These are phyloP conservation scores for Botryosphaeria dothidea DNA, from an alignment of 2,329 filamentous ascomycete species.

Conservation along the genomic window DNA sequence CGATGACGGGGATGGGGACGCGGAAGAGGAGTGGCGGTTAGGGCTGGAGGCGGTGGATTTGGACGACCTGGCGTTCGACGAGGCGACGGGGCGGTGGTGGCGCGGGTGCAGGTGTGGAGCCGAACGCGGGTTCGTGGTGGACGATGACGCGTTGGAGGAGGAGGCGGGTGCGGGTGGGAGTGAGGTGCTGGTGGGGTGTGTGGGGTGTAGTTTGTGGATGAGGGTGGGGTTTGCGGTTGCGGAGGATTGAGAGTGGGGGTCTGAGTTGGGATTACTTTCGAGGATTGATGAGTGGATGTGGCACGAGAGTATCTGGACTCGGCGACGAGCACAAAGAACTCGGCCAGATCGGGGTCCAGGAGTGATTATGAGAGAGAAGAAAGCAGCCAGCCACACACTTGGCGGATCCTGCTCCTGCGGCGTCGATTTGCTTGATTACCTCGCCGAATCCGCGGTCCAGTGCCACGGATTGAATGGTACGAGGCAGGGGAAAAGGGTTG, in stretches of 20 bases:
- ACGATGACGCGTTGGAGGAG: conserved; percentile 55
- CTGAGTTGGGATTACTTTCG: no score
- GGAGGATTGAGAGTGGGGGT: conserved; percentile 27
- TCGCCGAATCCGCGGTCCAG: no score
- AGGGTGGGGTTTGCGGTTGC: conserved; percentile 60
- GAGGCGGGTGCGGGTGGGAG: conserved; percentile 40
- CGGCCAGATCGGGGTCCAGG: no score
- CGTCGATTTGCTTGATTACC: no score
- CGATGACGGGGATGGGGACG: conserved; percentile 3
- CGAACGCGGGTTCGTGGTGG: conserved; percentile 55
- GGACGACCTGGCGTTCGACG: conserved; percentile 35
- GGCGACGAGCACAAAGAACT: no score
- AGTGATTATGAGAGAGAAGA: no score
- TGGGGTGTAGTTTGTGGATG: conserved; percentile 65
- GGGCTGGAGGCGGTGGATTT: conserved; percentile 16
- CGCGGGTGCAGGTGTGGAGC: conserved; percentile 61
- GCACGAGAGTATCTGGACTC: no score
- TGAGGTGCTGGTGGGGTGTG: conserved; percentile 62
- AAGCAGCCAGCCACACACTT: no score
- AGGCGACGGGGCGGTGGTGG: conserved; percentile 47
- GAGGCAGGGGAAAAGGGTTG: no score
- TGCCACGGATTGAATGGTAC: no score
- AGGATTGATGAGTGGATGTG: no score
- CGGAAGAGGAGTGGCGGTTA: conserved; percentile 9
- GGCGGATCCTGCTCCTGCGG: no score